These are phyloP conservation scores for Yamadazyma triangularis DNA, from an alignment of 1,139 yeast genomes.

Conservation along the genomic window DNA sequence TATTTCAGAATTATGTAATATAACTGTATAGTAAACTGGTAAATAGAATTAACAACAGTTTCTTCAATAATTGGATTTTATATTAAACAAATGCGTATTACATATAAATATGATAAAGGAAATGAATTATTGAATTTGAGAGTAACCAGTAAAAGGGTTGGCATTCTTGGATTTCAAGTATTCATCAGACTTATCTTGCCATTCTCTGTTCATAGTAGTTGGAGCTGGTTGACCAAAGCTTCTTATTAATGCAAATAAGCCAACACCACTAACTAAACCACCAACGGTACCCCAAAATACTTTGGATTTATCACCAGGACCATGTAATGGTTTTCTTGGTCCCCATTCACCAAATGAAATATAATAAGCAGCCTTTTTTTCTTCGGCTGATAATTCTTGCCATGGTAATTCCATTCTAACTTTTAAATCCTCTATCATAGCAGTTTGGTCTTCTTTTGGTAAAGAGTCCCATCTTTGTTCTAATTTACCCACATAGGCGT, in stretches of 20 bases:
- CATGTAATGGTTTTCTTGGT: constrained; percentile 94
- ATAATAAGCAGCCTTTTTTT: constrained; percentile 96
- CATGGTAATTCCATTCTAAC: constrained; percentile 95
- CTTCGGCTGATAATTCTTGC: constrained; percentile 80
- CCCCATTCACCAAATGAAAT: constrained; percentile 99
- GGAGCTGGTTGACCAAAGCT: constrained; percentile 61
- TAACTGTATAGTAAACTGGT: not conserved
- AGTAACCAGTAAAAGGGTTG: constrained; percentile 93
- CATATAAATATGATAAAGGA: constrained; percentile 1
- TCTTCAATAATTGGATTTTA: too few relatives aligned
- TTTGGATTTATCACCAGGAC: constrained; percentile 75
- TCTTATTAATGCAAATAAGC: constrained; percentile 62
- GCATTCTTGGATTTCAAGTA: constrained; percentile 94
- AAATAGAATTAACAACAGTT: too few relatives aligned
- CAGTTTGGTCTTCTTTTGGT: constrained; percentile 85
- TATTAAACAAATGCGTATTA: constrained; percentile 3
- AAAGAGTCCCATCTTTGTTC: constrained; percentile 89
- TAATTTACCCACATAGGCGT: constrained; percentile 82
- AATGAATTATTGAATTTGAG: constrained; percentile 75
- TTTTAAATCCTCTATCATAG: constrained; percentile 75
- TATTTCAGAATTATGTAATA: too few relatives aligned
- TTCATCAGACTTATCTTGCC: constrained; percentile 97
- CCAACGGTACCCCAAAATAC: constrained; percentile 73
- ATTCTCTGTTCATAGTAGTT: constrained; percentile 83
- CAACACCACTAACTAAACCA: constrained; percentile 63